phyloP scores from a whole-genome alignment of 352 stramenopile genomes.

The Phytophthora colocasiae region DNA sequence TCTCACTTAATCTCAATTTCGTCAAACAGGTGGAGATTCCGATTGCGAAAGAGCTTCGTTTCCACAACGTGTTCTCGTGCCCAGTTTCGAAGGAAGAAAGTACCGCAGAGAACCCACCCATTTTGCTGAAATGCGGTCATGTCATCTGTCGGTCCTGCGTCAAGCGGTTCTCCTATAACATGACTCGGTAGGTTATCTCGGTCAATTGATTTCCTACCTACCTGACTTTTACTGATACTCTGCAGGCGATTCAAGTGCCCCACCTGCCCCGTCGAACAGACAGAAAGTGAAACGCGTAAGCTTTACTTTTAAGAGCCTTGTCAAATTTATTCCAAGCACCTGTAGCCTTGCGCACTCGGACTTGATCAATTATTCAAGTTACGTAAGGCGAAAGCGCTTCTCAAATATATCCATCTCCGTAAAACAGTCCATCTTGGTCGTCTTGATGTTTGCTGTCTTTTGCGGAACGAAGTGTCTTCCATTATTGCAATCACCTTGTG shows the following conservation, averaged over 20 bases:
- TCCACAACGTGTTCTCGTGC: slow-evolving; percentile 90
- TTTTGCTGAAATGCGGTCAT: slow-evolving; percentile 89
- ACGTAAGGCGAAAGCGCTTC: slow-evolving; percentile 37
- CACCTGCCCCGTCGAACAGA: slow-evolving; percentile 87
- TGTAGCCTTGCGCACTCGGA: slow-evolving; percentile 21
- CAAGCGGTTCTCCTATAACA: slow-evolving; percentile 82
- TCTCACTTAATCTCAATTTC: slow-evolving; percentile 4
- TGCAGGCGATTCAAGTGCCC: slow-evolving; percentile 88
- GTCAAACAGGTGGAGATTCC: slow-evolving; percentile 71
- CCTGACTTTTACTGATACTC: slow-evolving; percentile 11
- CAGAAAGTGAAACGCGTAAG: slow-evolving; percentile 73
- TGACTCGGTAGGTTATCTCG: slow-evolving; percentile 58
- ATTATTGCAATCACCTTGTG: background rate
- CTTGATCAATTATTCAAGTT: slow-evolving; percentile 24
- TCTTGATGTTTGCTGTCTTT: slow-evolving; percentile 13
- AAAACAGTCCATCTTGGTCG: slow-evolving; percentile 20
- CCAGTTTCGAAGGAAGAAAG: slow-evolving; percentile 90
- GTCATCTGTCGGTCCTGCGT: slow-evolving; percentile 87
- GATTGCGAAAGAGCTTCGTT: slow-evolving; percentile 80
- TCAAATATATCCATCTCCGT: slow-evolving; percentile 55
- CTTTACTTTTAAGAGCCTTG: slow-evolving; percentile 63
- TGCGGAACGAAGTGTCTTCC: background rate
- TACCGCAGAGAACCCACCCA: slow-evolving; percentile 81
- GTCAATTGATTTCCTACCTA: background rate
- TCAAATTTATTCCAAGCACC: background rate